A percentile compares a stretch with the other conserved stretches of the same genome.
Conservation (phyloP, 257 asterid species). For the Gentiana dahurica region DNA sequence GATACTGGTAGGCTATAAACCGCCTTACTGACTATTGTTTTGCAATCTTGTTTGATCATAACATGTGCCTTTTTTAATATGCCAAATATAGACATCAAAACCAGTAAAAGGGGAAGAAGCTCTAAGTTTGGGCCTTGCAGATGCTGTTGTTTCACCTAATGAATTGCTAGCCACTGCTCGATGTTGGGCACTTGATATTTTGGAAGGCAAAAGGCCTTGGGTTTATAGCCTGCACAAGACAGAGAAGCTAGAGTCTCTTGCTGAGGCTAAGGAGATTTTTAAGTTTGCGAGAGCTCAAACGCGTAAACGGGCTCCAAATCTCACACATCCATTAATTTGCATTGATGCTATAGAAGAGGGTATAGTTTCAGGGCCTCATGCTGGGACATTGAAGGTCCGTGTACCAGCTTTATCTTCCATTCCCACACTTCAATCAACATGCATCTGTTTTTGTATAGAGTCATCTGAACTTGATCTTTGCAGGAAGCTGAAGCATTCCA, state of each 20-base stretch:
- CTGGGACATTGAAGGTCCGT: conserved; percentile 83
- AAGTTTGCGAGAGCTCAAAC: conserved; percentile 88
- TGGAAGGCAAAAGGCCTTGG: conserved; percentile 74
- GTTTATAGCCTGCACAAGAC: conserved; percentile 61
- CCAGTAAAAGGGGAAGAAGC: conserved; percentile 90
- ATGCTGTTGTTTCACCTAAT: conserved; percentile 61
- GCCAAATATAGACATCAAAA: conserved; percentile 53
- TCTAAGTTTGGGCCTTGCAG: conserved; percentile 82
- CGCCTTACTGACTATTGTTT: neutral
- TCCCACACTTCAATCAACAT: conserved; percentile 1
- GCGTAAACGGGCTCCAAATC: conserved; percentile 79
- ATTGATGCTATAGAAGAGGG: conserved; percentile 95
- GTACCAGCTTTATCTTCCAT: conserved; percentile 10
- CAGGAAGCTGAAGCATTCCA: conserved; percentile 95
- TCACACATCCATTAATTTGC: conserved; percentile 74
- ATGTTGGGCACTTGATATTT: conserved; percentile 79
- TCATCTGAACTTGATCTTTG: conserved; percentile 4
- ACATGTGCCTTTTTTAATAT: neutral
- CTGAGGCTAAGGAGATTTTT: conserved; percentile 81
- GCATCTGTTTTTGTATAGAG: neutral
- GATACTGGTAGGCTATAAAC: conserved; percentile 64
- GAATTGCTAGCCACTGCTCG: conserved; percentile 69
- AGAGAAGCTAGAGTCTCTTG: conserved; percentile 74
- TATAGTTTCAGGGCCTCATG: conserved; percentile 66
- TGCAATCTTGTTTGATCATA: neutral